Evolutionary conservation across 2,329 filamentous ascomycete genomes (phyloP), one percentile per base, ranked within the genome.

Genomic region (Davidsoniella neocaledoniae): DNA sequence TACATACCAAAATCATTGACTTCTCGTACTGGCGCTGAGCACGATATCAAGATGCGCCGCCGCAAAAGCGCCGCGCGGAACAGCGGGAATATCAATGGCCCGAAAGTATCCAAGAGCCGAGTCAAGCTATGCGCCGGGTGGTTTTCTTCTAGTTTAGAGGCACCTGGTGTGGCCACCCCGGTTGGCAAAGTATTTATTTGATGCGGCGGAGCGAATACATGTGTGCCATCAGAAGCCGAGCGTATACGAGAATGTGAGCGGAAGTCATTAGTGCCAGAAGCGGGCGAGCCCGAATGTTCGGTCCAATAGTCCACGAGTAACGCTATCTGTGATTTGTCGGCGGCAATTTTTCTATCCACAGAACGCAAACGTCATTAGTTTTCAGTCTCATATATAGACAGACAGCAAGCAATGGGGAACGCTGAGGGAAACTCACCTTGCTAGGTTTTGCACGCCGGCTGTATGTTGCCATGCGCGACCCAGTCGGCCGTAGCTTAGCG

Each of bases 391-490:
- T 8, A n/a, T 25, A 70, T 46, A 17, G 40, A 37, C 43, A 9
- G 14, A 14, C 16, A 21, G 39, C 29, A 4, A 33, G 4, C 4
- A 4, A 33, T 4, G 8, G 45, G 36, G 38, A 33, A 12, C 19
- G 2, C 38, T 23, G 38, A 29, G 26, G 25, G 42, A 46, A 23
- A 61, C 69, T 56, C 70, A 86, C 78, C 70, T 71, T 46, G 86
- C 85, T 63, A 96, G 72, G 23, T 75, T 71, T 66, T 84, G 83
- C 55, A 98, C 64, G 17, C 69, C 74, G 50, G 83, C 76, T 5
- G 86, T 87, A 66, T 95, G 87, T 56, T 81, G 76, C 91, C 91
- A 98, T 48, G 82, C 83, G 55, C 88, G 77, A 3, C 91, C 91
- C 19, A 96, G 69, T 49, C 87, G 76, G 21, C 90, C 90, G 59